Evolutionary conservation across 2,329 filamentous ascomycete species (phyloP), one percentile per base, ranked within the genome.

Genomic region (Pseudocercospora crystallina): DNA sequence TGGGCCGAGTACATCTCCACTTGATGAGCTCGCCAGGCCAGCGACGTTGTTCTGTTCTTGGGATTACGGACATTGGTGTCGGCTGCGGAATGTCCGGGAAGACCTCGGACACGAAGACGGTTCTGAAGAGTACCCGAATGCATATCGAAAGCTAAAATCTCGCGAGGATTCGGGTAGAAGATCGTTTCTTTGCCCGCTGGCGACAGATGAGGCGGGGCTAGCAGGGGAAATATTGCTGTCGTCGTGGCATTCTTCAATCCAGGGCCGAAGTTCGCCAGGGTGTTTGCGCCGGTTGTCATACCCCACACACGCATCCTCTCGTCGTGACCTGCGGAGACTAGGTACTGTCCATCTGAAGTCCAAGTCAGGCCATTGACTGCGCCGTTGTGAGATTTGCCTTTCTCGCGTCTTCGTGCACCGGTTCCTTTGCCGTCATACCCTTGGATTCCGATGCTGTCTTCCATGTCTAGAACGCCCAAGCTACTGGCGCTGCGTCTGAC

Each of bases 271-370:
- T 86, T 91, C 0, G 87, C 88, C 5, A 96, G 81, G 0, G 89
- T 95, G 68, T 97, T 96, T 13, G 86, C 86, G 2, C 90, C 90
- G 0, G 83, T 89, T 0, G 78, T 78, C 1, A 87, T 82, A 65
- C 96, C 81, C 92, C 92, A 97, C 1, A 96, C 88, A 4, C 91
- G 82, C 56, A 97, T 85, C 8, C 86, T 82, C 42, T 88, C 80
- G 67, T 97, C 94, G 51, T 95, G 87, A 0, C 90, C 91, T 2
- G 88, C 81, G 0, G 87, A 90, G 10, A 96, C 77, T 13, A 97
- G 77, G 65, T 87, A 85, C 11, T 75, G 76, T 1, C 90, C 90
- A 64, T 90, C 85, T 53, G 89, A 84, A 1, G 87, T 91, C 90
- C 90, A 97, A 1, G 84, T 78, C 7, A 96, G 74, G 1, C 88